A percentile compares a stretch with the other conserved stretches of the same genome.
These are phyloP conservation scores for Colletotrichum aenigma DNA, from an alignment of 2,329 filamentous ascomycete species.

Conservation along the genomic window DNA sequence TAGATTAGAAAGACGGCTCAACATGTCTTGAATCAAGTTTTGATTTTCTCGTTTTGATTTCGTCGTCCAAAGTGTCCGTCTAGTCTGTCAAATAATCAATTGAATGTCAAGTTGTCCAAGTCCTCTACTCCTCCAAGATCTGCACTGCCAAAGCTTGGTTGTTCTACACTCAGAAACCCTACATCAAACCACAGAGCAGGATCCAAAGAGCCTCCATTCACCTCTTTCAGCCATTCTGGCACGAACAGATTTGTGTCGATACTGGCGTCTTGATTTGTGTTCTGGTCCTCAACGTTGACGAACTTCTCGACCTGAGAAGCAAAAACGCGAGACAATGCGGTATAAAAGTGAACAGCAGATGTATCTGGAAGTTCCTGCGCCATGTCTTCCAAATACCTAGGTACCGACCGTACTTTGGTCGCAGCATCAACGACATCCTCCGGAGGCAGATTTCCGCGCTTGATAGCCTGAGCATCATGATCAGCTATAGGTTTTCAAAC, in stretches of 20 bases:
- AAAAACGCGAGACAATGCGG: neutral
- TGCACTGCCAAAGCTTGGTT: neutral
- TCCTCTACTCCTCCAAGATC: neutral
- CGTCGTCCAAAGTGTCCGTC: accelerated
- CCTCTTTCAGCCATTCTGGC: neutral
- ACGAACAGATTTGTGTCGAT: neutral
- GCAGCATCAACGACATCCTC: neutral
- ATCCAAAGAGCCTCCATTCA: neutral
- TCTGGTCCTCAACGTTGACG: neutral
- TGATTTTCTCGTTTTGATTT: accelerated
- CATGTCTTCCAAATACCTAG: neutral
- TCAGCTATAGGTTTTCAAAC: neutral
- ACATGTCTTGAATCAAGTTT: neutral
- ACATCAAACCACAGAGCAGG: neutral
- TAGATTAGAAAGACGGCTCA: neutral
- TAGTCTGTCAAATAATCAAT: neutral
- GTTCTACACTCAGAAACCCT: neutral
- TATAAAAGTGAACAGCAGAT: neutral
- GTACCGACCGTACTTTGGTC: neutral
- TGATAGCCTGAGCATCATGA: neutral
- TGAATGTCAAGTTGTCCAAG: neutral
- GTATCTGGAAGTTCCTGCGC: neutral
- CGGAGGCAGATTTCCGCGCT: neutral
- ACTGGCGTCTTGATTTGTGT: neutral
- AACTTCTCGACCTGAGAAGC: neutral